Evolutionary conservation across 768 basidiomycete species (phyloP).

Genomic region (Tephrocybe sp.): DNA sequence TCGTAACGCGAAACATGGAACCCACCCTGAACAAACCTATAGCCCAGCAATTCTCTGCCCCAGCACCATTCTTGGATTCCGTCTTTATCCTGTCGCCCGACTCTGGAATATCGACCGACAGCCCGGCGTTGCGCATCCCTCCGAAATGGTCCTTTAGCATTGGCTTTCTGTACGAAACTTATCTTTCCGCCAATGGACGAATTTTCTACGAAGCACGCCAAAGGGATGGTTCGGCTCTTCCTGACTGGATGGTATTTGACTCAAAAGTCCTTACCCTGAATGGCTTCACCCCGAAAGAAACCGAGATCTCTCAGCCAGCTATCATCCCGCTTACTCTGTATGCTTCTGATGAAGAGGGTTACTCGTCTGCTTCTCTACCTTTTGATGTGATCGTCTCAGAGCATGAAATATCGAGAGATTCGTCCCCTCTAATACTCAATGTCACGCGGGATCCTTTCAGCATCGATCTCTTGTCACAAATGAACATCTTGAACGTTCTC

Average conservation of each 20-base stretch:
- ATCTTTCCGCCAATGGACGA: slow-evolving; percentile 36
- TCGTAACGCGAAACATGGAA: slow-evolving; percentile 49
- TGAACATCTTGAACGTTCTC: slow-evolving; percentile 61
- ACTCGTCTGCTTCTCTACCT: slow-evolving; percentile 52
- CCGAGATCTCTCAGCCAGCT: slow-evolving; percentile 34
- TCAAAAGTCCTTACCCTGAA: slow-evolving; percentile 66
- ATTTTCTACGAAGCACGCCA: slow-evolving; percentile 65
- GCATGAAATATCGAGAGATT: slow-evolving; percentile 60
- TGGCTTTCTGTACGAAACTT: slow-evolving; percentile 71
- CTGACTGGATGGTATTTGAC: slow-evolving; percentile 76
- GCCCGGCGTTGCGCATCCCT: slow-evolving; percentile 69
- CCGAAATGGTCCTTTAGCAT: slow-evolving; percentile 88
- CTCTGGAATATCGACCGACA: slow-evolving; percentile 51
- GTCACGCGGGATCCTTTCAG: slow-evolving; percentile 59
- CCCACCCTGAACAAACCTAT: slow-evolving; percentile 56
- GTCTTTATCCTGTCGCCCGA: slow-evolving; percentile 62
- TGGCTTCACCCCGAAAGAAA: slow-evolving; percentile 65
- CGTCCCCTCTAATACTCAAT: slow-evolving; percentile 64
- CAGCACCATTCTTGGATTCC: slow-evolving; percentile 70
- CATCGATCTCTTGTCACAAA: slow-evolving; percentile 47
- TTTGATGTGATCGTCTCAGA: slow-evolving; percentile 68
- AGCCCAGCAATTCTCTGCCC: slow-evolving; percentile 55
- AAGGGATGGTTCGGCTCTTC: slow-evolving; percentile 67
- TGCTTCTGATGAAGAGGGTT: slow-evolving; percentile 74
- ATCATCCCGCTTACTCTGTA: slow-evolving; percentile 54